These are phyloP conservation scores for Aegilops longissima DNA, from an alignment of 176 grass and related monocot genomes.

Conservation along the genomic window DNA sequence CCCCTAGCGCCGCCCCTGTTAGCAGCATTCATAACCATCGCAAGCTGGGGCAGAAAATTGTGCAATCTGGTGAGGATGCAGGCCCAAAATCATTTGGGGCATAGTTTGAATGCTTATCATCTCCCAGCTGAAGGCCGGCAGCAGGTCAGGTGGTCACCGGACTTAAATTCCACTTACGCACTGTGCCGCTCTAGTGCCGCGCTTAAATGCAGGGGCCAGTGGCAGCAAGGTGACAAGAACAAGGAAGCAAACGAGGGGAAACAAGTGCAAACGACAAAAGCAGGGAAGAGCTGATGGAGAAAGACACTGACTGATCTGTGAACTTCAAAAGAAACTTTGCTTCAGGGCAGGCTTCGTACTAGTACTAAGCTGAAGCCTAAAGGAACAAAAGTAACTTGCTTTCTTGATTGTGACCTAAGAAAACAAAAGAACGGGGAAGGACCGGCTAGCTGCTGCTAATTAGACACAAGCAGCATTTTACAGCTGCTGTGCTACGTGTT, in stretches of 20 bases:
- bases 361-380: conserved; percentile 14
- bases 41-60: not conserved
- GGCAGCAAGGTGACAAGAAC: conserved; percentile 43
- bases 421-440: not conserved
- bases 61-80: not conserved
- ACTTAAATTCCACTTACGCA: conserved; percentile 36
- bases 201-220: conserved; percentile 30
- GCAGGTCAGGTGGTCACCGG: not conserved
- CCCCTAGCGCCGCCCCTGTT: too few species aligned
- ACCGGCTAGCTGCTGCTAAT: not conserved
- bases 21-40: not conserved
- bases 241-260: conserved; percentile 32
- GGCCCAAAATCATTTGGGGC: not conserved
- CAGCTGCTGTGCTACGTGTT: conserved; percentile 20
- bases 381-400: conserved; percentile 20
- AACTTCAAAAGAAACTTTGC: conserved; percentile 18
- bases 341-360: conserved; percentile 6
- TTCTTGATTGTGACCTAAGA: not conserved
- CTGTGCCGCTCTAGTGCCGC: not conserved
- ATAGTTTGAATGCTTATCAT: conserved; percentile 34
- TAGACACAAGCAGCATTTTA: too few species aligned
- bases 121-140: not conserved
- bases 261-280: conserved; percentile 33
- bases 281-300: not conserved
- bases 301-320: not conserved